phyloP scores from a whole-genome alignment of 2,329 filamentous ascomycete genomes.

The Diaporthe sp. region DNA sequence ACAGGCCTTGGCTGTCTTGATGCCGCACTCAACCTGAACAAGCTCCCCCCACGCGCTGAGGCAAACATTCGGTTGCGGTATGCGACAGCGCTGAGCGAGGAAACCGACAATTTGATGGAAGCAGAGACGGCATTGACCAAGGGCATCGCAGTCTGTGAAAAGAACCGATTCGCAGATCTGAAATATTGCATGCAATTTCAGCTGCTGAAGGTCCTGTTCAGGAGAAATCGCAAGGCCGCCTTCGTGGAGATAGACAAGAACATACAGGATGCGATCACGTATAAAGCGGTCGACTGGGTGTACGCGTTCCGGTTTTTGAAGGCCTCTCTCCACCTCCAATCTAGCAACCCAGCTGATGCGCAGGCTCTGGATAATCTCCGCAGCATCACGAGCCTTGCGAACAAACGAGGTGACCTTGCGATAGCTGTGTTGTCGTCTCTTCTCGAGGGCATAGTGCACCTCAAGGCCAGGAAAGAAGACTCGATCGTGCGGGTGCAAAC shows the following conservation, averaged over 20 bases:
- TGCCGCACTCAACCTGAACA: constrained; percentile 73
- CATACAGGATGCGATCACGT: constrained; percentile 78
- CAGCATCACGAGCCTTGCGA: constrained; percentile 72
- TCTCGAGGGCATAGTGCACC: constrained; percentile 78
- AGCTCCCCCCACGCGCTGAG: constrained; percentile 75
- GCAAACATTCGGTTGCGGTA: constrained; percentile 79
- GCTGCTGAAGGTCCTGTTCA: constrained; percentile 78
- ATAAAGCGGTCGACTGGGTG: constrained; percentile 78
- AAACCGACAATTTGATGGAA: constrained; percentile 82
- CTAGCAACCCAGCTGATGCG: constrained; percentile 71
- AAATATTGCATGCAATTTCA: constrained; percentile 86
- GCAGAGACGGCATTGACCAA: constrained; percentile 81
- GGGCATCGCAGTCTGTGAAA: constrained; percentile 78
- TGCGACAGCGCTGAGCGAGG: constrained; percentile 78
- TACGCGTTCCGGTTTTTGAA: constrained; percentile 84
- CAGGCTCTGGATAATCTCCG: constrained; percentile 78
- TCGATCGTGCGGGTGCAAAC: constrained; percentile 78
- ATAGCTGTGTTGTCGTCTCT: constrained; percentile 76
- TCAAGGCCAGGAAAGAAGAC: constrained; percentile 75
- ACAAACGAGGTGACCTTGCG: constrained; percentile 71
- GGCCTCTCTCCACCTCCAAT: constrained; percentile 76
- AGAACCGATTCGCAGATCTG: constrained; percentile 74
- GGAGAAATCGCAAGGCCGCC: constrained; percentile 79
- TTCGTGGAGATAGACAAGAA: constrained; percentile 79
- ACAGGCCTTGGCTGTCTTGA: constrained; percentile 82